phyloP scores from a whole-genome alignment of 495 filamentous ascomycete species.

The Copromyces sp. region DNA sequence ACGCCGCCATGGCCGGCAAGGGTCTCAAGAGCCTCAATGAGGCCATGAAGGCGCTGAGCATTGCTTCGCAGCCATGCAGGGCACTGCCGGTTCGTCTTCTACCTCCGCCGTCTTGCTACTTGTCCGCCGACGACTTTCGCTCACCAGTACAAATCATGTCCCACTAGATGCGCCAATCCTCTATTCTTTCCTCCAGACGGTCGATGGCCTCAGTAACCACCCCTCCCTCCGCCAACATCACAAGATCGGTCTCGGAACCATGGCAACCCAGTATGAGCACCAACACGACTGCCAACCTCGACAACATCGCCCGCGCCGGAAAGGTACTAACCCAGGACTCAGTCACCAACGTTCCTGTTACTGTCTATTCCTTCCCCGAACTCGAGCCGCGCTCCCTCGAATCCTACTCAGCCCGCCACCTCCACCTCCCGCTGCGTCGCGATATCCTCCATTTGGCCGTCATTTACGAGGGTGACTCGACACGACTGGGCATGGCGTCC shows the following conservation, averaged over 20 bases:
- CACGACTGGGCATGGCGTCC: conserved; percentile 77
- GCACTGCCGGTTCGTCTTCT: conserved; percentile 18
- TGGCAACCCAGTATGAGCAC: conserved; percentile 15
- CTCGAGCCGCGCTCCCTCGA: conserved; percentile 77
- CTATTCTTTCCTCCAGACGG: conserved; percentile 31
- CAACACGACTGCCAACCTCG: conserved; percentile 6
- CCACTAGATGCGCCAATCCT: not conserved
- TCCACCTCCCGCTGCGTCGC: conserved; percentile 74
- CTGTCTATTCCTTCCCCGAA: conserved; percentile 80
- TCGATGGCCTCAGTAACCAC: conserved; percentile 70
- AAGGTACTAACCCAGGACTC: conserved; percentile 12
- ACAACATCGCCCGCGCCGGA: not conserved
- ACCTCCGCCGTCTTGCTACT: not conserved
- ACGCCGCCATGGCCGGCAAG: conserved; percentile 31
- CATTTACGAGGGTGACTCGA: conserved; percentile 82
- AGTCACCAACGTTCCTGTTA: conserved; percentile 59
- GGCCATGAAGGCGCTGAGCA: conserved; percentile 33
- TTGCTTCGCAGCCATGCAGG: conserved; percentile 31
- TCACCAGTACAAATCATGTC: not conserved
- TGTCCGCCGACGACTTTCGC: not conserved
- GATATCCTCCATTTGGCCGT: conserved; percentile 92
- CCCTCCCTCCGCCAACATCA: conserved; percentile 29
- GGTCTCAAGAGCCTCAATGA: conserved; percentile 36
- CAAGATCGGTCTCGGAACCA: conserved; percentile 26
- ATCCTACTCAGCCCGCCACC: conserved; percentile 68